Evolutionary conservation across 129 eudicot genomes (phyloP).

Genomic region (Centella asiatica): DNA sequence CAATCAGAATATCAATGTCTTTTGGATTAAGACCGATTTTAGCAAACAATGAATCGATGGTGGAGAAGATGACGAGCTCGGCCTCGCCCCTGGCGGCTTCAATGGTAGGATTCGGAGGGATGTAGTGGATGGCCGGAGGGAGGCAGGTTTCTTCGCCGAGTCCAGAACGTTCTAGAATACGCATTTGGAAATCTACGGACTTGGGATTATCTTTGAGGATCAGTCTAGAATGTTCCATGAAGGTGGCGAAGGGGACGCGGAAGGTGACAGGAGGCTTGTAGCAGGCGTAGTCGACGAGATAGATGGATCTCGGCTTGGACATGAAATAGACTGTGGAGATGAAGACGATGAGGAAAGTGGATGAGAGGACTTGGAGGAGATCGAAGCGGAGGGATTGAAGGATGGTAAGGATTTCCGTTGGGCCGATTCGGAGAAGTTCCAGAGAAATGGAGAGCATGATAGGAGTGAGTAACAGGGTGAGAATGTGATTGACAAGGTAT

Average conservation of each 20-base stretch:
- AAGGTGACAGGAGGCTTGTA: conserved; percentile 44
- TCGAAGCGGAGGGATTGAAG: conserved; percentile 17
- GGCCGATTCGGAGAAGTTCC: conserved; percentile 20
- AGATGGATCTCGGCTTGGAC: conserved; percentile 43
- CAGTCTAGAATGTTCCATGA: conserved; percentile 36
- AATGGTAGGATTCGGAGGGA: conserved; percentile 46
- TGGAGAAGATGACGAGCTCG: conserved; percentile 41
- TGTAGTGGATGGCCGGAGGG: conserved; percentile 42
- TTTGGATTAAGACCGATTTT: conserved; percentile 46
- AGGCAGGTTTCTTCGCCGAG: conserved; percentile 64
- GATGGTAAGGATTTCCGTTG: conserved; percentile 16
- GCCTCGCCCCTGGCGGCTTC: conserved; percentile 51
- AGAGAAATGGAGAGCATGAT: conserved; percentile 16
- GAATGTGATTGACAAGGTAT: conserved; percentile 30
- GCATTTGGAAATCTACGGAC: conserved; percentile 41
- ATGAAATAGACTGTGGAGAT: conserved; percentile 34
- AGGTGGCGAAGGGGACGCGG: conserved; percentile 43
- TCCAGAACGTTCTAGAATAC: conserved; percentile 56
- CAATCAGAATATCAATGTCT: conserved; percentile 53
- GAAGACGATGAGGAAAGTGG: conserved; percentile 23
- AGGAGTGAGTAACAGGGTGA: conserved; percentile 25
- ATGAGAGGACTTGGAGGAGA: conserved; percentile 20
- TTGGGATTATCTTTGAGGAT: conserved; percentile 35
- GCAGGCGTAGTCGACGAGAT: conserved; percentile 58
- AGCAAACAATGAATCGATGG: conserved; percentile 48